Evolutionary conservation across 331 rosid species (phyloP), one percentile per base, ranked within the genome.

Genomic region (Quercus tomentella): DNA sequence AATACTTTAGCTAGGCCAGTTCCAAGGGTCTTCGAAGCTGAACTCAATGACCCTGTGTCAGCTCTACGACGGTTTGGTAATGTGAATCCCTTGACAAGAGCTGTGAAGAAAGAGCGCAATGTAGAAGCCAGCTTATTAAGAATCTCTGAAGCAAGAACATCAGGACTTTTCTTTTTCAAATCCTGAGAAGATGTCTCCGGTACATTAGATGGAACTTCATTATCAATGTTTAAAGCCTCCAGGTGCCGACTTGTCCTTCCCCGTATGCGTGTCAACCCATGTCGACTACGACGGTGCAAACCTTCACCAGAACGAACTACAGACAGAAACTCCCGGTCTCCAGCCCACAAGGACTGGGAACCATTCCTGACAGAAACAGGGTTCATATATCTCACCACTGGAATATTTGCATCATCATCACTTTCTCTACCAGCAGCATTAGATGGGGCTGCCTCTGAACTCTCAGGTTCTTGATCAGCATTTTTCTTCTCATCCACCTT

Each of bases 101-200:
- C 97, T 52, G 90, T 90, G 89, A 89, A 93, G 89, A 96, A 96
- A 76, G 97, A 87, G 62, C 94, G 97, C 80, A 93, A 55, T 16
- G 97, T 90, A 58, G 97, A 88, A 51, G 96, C 91, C 79, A 96
- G 89, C 92, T 91, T 96, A 84, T 85, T 93, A 73, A 96, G 89
- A 92, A 87, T 91, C 82, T 96, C 99, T 7, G 74, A 77, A 45
- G 88, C 89, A 77, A 96, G 89, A 86, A 91, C 90, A 65, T 91
- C 97, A 23, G 99, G 99, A 68, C 97, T 91, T 90, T 96, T 96
- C 93, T 93, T 96, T 82, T 91, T 93, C 86, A 90, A 75, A 86
- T 96, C 98, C 73, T 86, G 98, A 54, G 93, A 82, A 84, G 94
- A 79, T 83, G 85, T 70, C 84, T 93, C 99, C 1, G 76, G 73